phyloP scores from a whole-genome alignment of 352 stramenopile genomes.

The Hyaloperonospora brassicae region DNA sequence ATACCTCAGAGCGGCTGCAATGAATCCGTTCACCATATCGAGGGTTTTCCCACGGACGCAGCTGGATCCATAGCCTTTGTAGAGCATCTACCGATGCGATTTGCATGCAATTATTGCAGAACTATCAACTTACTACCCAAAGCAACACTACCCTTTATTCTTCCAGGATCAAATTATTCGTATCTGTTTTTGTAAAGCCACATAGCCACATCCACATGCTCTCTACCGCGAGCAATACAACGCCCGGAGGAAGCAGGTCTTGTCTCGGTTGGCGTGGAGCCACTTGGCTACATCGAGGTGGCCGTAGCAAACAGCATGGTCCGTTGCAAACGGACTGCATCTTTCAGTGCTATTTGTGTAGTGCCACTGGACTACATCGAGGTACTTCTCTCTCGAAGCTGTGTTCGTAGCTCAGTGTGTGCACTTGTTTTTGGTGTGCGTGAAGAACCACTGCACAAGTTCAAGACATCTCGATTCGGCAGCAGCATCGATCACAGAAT shows the following conservation, averaged over 20 bases:
- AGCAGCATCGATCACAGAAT: constrained; percentile 22
- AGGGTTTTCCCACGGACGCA: constrained; percentile 23
- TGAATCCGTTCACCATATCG: constrained; percentile 27
- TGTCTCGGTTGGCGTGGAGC: no score
- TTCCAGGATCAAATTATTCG: constrained; percentile 15
- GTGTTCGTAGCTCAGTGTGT: constrained; percentile 21
- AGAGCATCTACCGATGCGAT: constrained; percentile 20
- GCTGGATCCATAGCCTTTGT: constrained; percentile 32
- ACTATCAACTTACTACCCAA: constrained; percentile 21
- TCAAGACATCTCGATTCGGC: constrained; percentile 15
- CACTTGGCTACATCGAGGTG: no score
- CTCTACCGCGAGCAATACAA: no score
- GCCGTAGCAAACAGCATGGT: constrained; percentile 19
- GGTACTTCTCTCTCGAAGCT: constrained; percentile 21
- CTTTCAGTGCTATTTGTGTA: constrained; percentile 30
- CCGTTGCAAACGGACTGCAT: constrained; percentile 39
- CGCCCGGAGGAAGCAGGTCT: no score
- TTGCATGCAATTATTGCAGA: constrained; percentile 25
- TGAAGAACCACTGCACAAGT: constrained; percentile 18
- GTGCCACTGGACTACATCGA: constrained; percentile 32
- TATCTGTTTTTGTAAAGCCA: constrained; percentile 25
- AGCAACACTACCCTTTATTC: constrained; percentile 23
- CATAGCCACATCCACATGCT: no score
- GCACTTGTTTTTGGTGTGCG: constrained; percentile 19
- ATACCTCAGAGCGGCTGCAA: constrained; percentile 17